phyloP scores from a whole-genome alignment of 2,329 filamentous ascomycete species.

The Aureobasidium uvarum region DNA sequence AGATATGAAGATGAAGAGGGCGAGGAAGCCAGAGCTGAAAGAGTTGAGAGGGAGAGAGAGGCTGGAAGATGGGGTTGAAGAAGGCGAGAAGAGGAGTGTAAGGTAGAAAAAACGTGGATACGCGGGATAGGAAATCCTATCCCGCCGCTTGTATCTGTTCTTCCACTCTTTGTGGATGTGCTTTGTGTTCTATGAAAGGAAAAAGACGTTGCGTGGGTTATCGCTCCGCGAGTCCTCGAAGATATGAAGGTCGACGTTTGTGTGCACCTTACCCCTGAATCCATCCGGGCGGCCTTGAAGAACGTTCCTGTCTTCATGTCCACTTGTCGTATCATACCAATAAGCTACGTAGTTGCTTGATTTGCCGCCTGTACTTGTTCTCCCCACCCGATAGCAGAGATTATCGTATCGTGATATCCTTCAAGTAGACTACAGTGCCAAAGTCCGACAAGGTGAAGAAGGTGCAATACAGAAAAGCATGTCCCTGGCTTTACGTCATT shows the following conservation, averaged over 20 bases:
- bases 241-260: background rate
- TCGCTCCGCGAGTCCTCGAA: background rate
- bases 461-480: no score
- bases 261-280: background rate
- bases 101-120: background rate
- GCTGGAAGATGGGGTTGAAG: slow-evolving; percentile 39
- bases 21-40: slow-evolving; percentile 37
- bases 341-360: no score
- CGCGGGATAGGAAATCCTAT: background rate
- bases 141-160: background rate
- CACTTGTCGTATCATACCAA: no score
- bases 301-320: no score
- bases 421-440: no score
- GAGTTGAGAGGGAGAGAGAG: slow-evolving; percentile 57
- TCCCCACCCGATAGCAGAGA: no score
- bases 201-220: background rate
- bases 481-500: no score
- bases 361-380: no score
- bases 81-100: background rate
- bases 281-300: background rate
- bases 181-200: background rate
- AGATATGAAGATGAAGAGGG: slow-evolving; percentile 48
- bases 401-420: no score
- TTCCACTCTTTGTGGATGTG: background rate
- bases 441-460: no score